Percentiles rank a stretch among this genome's conserved stretches.
These are phyloP conservation scores for Yarrowia sp. DNA, from an alignment of 805 yeast genomes.

Conservation along the genomic window DNA sequence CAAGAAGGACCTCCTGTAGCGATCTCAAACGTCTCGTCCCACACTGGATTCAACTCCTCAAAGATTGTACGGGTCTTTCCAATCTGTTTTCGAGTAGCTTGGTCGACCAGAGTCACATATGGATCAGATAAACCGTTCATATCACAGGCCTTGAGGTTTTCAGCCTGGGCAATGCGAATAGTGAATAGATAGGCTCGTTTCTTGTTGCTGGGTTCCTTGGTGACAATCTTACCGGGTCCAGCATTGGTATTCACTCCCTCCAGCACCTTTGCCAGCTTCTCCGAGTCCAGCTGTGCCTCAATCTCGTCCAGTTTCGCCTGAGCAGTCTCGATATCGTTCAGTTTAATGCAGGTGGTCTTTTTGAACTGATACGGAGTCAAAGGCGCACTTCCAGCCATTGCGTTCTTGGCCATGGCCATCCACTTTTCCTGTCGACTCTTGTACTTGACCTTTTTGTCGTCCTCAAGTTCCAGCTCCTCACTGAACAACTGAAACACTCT, in stretches of 20 bases:
- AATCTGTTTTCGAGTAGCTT: conserved; percentile 50
- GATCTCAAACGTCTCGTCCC: conserved; percentile 83
- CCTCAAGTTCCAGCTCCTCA: conserved; percentile 32
- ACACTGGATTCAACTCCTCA: conserved; percentile 64
- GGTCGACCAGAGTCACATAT: conserved; percentile 61
- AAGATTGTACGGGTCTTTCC: conserved; percentile 67
- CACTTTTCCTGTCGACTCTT: conserved; percentile 37
- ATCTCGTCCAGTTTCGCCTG: conserved; percentile 47
- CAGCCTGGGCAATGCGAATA: conserved; percentile 60
- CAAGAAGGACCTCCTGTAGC: conserved; percentile 45
- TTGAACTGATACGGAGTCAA: conserved; percentile 55
- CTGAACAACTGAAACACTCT: conserved; percentile 32
- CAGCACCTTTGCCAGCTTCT: conserved; percentile 47
- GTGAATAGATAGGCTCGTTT: conserved; percentile 48
- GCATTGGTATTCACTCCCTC: conserved; percentile 30
- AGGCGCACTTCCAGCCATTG: conserved; percentile 39
- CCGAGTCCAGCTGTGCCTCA: conserved; percentile 59
- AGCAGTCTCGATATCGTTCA: conserved; percentile 55
- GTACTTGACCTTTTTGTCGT: conserved; percentile 22
- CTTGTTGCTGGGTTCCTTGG: conserved; percentile 1
- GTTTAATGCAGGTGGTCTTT: conserved; percentile 65
- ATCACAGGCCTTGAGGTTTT: conserved; percentile 50
- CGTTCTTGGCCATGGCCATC: conserved; percentile 39
- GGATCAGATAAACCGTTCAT: conserved; percentile 51
- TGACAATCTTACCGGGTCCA: conserved; percentile 37